Percentiles rank a stretch among this genome's conserved stretches.
Evolutionary conservation across 1,284 basidiomycete genomes (phyloP).

Genomic region (Marasmius tenuissimus): DNA sequence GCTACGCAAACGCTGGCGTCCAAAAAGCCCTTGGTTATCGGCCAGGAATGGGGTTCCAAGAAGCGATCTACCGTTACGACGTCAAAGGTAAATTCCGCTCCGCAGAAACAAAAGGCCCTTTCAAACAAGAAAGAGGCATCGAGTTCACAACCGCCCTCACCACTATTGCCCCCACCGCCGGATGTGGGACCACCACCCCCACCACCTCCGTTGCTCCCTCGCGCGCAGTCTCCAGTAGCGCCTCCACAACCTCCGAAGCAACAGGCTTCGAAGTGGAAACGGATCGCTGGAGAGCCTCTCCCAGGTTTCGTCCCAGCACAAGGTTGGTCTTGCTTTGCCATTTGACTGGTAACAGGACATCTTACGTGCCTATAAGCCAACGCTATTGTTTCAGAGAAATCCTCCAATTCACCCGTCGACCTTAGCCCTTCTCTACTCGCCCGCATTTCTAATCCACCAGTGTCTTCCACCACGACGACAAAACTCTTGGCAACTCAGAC

Average conservation of each 20-base stretch:
- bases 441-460: too few relatives aligned
- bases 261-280: constrained; percentile 7
- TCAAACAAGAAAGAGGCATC: too few relatives aligned
- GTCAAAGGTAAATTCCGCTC: neutral
- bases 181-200: constrained; percentile 1
- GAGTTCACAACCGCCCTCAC: too few relatives aligned
- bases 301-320: neutral
- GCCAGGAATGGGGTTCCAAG: constrained; percentile 24
- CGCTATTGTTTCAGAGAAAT: too few relatives aligned
- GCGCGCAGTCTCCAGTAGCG: neutral
- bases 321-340: neutral
- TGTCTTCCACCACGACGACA: too few relatives aligned
- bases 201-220: constrained; percentile 1
- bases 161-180: constrained; percentile 31
- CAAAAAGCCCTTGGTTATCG: constrained; percentile 32
- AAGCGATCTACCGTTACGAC: neutral
- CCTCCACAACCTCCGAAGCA: neutral
- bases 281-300: neutral
- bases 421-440: too few relatives aligned
- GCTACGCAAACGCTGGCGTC: constrained; percentile 10
- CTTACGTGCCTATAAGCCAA: too few relatives aligned
- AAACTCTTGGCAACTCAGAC: too few relatives aligned
- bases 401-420: too few relatives aligned
- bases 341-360: too few relatives aligned
- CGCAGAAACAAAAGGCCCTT: neutral